Conservation (phyloP, 371 early-diverging fungal species). For the Amoeboaphelidium protococcarum region DNA sequence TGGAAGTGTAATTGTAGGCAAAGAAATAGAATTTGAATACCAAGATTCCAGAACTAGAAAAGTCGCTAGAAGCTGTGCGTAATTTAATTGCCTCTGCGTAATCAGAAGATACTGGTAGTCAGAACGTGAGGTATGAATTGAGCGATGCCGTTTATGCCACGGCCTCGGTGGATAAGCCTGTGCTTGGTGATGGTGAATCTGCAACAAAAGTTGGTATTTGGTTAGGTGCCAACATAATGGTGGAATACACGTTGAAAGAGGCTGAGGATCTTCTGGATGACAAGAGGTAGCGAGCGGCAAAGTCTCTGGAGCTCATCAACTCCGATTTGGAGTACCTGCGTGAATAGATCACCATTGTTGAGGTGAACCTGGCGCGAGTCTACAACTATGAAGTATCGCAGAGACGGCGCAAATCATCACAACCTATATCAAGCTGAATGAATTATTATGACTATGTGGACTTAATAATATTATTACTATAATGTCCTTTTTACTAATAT, state of each 20-base stretch:
- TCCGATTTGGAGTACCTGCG: slow-evolving; percentile 82
- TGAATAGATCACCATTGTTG: slow-evolving; percentile 92
- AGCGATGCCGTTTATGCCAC: not conserved
- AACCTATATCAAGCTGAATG: too few species aligned
- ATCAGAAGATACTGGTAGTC: slow-evolving; percentile 5
- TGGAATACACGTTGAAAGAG: slow-evolving; percentile 74
- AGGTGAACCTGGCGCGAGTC: slow-evolving; percentile 89
- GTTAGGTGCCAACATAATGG: slow-evolving; percentile 73
- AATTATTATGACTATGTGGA: too few species aligned
- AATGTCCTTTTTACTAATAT: too few species aligned
- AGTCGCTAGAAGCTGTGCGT: slow-evolving; percentile 59
- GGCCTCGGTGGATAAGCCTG: not conserved
- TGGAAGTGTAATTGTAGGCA: slow-evolving; percentile 66
- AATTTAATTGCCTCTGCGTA: slow-evolving; percentile 58
- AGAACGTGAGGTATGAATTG: not conserved
- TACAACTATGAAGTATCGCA: slow-evolving; percentile 92
- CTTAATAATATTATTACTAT: too few species aligned
- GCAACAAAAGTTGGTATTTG: not conserved
- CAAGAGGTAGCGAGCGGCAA: slow-evolving; percentile 46
- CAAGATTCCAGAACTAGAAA: slow-evolving; percentile 88
- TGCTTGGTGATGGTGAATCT: slow-evolving; percentile 1
- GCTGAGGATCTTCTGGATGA: slow-evolving; percentile 45
- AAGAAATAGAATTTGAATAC: slow-evolving; percentile 49
- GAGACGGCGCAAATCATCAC: slow-evolving; percentile 11
- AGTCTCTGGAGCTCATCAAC: slow-evolving; percentile 31